A percentile compares a stretch with the other conserved stretches of the same genome.
Evolutionary conservation across 257 asterid species (phyloP).

Genomic region (Thymus mandschuricus): DNA sequence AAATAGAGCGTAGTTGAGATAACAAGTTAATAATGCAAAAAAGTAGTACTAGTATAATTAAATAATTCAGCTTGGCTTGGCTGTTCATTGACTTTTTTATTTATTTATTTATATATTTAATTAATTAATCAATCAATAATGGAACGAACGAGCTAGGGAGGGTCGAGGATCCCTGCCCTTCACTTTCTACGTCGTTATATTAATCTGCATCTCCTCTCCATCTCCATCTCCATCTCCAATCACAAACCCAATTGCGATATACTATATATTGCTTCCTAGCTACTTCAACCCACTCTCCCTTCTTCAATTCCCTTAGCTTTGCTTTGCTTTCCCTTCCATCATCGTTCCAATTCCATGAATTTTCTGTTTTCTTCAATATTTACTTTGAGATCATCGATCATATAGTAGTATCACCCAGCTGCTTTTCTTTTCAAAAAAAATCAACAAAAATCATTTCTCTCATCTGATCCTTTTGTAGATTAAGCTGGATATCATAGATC

Average conservation of each 20-base stretch:
- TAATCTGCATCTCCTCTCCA: not conserved
- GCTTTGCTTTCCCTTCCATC: not conserved
- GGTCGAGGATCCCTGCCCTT: not conserved
- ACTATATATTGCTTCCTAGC: not conserved
- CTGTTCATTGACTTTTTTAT: constrained; percentile 41
- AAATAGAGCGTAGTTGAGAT: constrained; percentile 16
- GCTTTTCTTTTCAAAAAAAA: not conserved
- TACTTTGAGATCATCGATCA: too few relatives aligned
- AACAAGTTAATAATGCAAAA: constrained; percentile 35
- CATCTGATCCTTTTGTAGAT: not conserved
- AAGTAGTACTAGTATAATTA: not conserved
- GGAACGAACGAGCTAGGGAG: not conserved
- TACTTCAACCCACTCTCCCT: constrained; percentile 4
- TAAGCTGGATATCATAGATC: constrained; percentile 52
- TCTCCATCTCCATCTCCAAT: not conserved
- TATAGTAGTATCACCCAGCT: too few relatives aligned
- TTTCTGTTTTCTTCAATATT: not conserved
- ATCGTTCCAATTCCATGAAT: constrained; percentile 24
- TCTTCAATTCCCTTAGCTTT: not conserved
- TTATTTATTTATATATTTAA: not conserved
- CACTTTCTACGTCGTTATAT: constrained; percentile 22
- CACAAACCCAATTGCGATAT: too few relatives aligned
- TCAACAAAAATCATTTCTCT: not conserved
- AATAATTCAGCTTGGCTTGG: constrained; percentile 1
- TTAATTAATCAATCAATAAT: not conserved